Conservation (phyloP, 805 yeast species). For the Brettanomyces sp. region DNA sequence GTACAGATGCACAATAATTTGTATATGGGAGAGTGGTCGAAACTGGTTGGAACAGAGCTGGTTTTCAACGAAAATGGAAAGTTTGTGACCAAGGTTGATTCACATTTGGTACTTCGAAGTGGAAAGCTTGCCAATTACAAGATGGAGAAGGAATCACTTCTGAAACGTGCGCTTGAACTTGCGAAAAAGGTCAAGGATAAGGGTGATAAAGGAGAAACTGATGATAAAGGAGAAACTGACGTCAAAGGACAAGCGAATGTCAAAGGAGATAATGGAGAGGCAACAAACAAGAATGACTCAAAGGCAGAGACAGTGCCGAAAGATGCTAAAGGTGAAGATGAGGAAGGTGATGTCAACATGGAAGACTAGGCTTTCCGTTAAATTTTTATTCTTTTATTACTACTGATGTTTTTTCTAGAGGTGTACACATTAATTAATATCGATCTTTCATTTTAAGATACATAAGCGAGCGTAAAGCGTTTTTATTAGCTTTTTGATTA, state of each 20-base stretch:
- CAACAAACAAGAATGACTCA: too few relatives aligned
- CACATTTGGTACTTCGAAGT: slow-evolving; percentile 21
- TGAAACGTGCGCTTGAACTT: slow-evolving; percentile 15
- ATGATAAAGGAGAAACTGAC: not conserved
- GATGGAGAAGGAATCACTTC: slow-evolving; percentile 15
- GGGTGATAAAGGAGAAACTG: not conserved
- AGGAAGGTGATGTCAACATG: not conserved
- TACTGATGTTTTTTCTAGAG: too few relatives aligned
- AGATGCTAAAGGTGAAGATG: not conserved
- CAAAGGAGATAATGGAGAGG: too few relatives aligned
- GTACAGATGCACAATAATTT: slow-evolving; percentile 49
- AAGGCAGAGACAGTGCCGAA: not conserved
- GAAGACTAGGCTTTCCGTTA: not conserved
- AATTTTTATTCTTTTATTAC: too few relatives aligned
- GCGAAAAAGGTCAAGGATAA: slow-evolving; percentile 10
- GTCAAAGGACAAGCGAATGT: not conserved
- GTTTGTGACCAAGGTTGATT: slow-evolving; percentile 21
- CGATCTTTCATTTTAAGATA: too few relatives aligned
- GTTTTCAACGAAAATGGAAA: slow-evolving; percentile 29
- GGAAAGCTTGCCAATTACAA: slow-evolving; percentile 21
- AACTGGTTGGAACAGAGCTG: slow-evolving; percentile 65
- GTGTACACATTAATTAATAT: too few relatives aligned
- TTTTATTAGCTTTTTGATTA: too few relatives aligned
- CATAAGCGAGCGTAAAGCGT: too few relatives aligned
- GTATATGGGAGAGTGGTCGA: slow-evolving; percentile 70